Evolutionary conservation across 768 basidiomycete species (phyloP).

Genomic region (Leccinum olivaceopallidum): DNA sequence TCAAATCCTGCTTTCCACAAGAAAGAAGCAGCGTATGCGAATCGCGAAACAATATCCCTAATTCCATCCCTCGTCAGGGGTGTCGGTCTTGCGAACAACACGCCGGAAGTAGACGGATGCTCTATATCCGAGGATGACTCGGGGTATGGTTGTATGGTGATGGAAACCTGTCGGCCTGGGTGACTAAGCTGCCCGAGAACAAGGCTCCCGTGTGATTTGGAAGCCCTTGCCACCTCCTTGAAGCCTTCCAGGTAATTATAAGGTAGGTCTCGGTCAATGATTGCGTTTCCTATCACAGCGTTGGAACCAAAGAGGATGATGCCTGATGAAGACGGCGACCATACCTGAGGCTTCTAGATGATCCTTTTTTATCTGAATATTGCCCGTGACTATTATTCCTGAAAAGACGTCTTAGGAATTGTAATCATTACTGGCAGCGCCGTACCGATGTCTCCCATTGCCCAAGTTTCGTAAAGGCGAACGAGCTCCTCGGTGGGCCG

Average conservation of each 20-base stretch:
- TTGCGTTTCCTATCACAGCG: slow-evolving; percentile 28
- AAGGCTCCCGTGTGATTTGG: slow-evolving; percentile 32
- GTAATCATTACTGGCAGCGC: not conserved
- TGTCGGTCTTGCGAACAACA: slow-evolving; percentile 32
- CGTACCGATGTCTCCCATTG: slow-evolving; percentile 32
- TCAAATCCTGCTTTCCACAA: slow-evolving; percentile 65
- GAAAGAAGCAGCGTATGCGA: slow-evolving; percentile 54
- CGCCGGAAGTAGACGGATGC: slow-evolving; percentile 34
- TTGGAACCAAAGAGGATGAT: not conserved
- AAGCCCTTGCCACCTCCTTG: slow-evolving; percentile 28
- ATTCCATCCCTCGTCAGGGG: slow-evolving; percentile 50
- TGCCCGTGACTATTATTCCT: slow-evolving; percentile 36
- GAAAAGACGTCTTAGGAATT: slow-evolving; percentile 7
- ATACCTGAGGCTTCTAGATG: slow-evolving; percentile 36
- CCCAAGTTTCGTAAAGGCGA: slow-evolving; percentile 37
- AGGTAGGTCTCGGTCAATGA: slow-evolving; percentile 32
- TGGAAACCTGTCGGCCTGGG: slow-evolving; percentile 36
- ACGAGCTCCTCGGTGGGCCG: slow-evolving; percentile 35
- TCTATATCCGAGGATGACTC: slow-evolving; percentile 36
- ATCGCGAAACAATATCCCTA: slow-evolving; percentile 48
- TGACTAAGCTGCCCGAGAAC: slow-evolving; percentile 36
- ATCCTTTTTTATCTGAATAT: slow-evolving; percentile 36
- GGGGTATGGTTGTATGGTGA: slow-evolving; percentile 37
- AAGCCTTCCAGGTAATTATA: slow-evolving; percentile 24
- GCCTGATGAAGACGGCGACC: not conserved